Evolutionary conservation across 257 asterid genomes (phyloP).

Genomic region (Euphrasia confusa): DNA sequence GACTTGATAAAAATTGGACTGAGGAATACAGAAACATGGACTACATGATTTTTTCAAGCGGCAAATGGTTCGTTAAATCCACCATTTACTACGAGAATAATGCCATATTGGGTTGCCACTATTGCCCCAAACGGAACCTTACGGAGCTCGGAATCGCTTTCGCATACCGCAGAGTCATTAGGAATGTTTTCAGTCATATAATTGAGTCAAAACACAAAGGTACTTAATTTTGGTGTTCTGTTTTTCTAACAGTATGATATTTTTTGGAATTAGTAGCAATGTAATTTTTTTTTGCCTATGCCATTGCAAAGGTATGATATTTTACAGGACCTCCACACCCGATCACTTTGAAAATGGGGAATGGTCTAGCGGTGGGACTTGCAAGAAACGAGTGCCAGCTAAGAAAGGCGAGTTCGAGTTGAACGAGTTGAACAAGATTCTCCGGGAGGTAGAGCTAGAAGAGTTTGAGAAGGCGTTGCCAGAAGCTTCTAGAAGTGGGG

Average conservation of each 20-base stretch:
- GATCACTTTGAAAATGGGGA: conserved; percentile 70
- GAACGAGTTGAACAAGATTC: conserved; percentile 34
- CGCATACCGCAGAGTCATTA: conserved; percentile 50
- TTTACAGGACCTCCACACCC: conserved; percentile 57
- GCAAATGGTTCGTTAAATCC: conserved; percentile 65
- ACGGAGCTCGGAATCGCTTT: conserved; percentile 51
- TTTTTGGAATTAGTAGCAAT: too few species aligned
- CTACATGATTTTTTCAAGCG: conserved; percentile 56
- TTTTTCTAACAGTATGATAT: too few species aligned
- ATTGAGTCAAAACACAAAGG: conserved; percentile 50
- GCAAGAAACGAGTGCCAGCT: conserved; percentile 48
- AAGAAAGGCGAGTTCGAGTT: conserved; percentile 52
- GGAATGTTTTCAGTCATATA: conserved; percentile 42
- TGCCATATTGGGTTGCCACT: conserved; percentile 57
- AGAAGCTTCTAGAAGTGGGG: conserved; percentile 47
- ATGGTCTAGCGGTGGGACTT: conserved; percentile 74
- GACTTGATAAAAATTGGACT: conserved; percentile 65
- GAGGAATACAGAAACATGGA: conserved; percentile 42
- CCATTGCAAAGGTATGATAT: conserved; percentile 37
- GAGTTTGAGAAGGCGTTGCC: conserved; percentile 44
- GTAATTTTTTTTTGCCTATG: too few species aligned
- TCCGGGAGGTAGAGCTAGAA: conserved; percentile 39
- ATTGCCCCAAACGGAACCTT: conserved; percentile 58
- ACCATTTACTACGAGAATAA: conserved; percentile 56
- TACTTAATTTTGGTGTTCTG: neutral